Evolutionary conservation across 202 grass and related monocot species (phyloP).

Genomic region (Schoenoplectus tabernaemontani): DNA sequence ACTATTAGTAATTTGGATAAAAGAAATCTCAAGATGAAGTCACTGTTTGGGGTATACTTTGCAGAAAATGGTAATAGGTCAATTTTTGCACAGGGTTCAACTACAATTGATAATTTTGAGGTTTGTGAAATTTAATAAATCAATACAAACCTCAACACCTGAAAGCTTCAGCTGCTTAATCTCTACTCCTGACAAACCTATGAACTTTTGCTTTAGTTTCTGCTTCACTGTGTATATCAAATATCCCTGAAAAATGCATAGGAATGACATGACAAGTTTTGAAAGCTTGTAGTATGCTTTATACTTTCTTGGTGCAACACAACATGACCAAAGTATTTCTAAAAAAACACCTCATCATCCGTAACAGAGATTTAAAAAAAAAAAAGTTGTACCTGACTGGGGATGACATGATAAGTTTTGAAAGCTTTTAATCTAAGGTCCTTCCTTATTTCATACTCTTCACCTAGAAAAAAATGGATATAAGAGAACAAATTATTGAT

Average conservation of each 20-base stretch:
- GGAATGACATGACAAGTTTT: too few relatives aligned
- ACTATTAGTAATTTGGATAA: neutral
- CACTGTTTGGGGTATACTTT: neutral
- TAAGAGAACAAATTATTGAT: neutral
- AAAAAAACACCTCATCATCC: neutral
- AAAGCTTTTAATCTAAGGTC: slow-evolving; percentile 89
- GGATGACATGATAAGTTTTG: slow-evolving; percentile 79
- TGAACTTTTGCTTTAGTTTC: slow-evolving; percentile 75
- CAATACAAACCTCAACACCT: slow-evolving; percentile 71
- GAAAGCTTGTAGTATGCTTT: too few relatives aligned
- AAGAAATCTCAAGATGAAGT: neutral
- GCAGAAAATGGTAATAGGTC: neutral
- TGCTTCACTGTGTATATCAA: slow-evolving; percentile 73
- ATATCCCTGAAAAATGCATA: slow-evolving; percentile 56
- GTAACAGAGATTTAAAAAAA: neutral
- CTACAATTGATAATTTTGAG: neutral
- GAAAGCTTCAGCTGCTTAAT: slow-evolving; percentile 74
- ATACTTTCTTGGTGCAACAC: neutral
- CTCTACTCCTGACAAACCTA: slow-evolving; percentile 51
- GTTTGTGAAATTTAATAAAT: neutral
- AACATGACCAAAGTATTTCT: neutral
- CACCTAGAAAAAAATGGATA: slow-evolving; percentile 22
- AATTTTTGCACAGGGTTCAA: neutral
- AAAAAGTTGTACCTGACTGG: slow-evolving; percentile 61
- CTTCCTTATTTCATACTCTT: slow-evolving; percentile 74